phyloP scores from a whole-genome alignment of 345 rosid genomes.

The Citrus glauca region DNA sequence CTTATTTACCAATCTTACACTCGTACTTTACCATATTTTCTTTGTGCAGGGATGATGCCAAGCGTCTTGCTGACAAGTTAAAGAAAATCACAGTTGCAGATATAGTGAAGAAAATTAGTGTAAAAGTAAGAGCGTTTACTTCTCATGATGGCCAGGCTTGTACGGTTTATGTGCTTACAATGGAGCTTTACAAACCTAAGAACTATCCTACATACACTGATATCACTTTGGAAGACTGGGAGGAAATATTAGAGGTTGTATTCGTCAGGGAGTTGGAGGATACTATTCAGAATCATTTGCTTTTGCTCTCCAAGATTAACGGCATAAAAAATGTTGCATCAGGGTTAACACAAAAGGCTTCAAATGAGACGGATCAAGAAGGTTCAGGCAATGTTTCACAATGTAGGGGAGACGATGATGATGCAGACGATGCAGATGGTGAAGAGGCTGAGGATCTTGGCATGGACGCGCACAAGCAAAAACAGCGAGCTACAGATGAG shows the following conservation, averaged over 20 bases:
- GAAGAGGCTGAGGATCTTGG: constrained; percentile 77
- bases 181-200: constrained; percentile 61
- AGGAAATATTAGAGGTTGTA: constrained; percentile 42
- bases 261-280: constrained; percentile 89
- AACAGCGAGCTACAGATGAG: constrained; percentile 57
- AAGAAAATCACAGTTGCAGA: constrained; percentile 83
- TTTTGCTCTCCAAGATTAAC: constrained; percentile 59
- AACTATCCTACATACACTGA: constrained; percentile 49
- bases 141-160: constrained; percentile 32
- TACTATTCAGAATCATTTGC: constrained; percentile 68
- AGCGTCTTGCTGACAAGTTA: constrained; percentile 61
- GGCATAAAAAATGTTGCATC: constrained; percentile 52
- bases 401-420: constrained; percentile 31
- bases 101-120: constrained; percentile 61
- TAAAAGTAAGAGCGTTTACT: constrained; percentile 54
- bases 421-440: constrained; percentile 44
- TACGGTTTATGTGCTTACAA: constrained; percentile 74
- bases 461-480: constrained; percentile 66
- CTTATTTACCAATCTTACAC: neutral
- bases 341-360: constrained; percentile 34
- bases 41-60: constrained; percentile 68
- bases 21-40: constrained; percentile 12
- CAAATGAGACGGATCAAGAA: constrained; percentile 50
- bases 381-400: constrained; percentile 28
- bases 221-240: constrained; percentile 56